Evolutionary conservation across 2,329 filamentous ascomycete genomes (phyloP), one percentile per base, ranked within the genome.

Genomic region (Phoma herbarum): DNA sequence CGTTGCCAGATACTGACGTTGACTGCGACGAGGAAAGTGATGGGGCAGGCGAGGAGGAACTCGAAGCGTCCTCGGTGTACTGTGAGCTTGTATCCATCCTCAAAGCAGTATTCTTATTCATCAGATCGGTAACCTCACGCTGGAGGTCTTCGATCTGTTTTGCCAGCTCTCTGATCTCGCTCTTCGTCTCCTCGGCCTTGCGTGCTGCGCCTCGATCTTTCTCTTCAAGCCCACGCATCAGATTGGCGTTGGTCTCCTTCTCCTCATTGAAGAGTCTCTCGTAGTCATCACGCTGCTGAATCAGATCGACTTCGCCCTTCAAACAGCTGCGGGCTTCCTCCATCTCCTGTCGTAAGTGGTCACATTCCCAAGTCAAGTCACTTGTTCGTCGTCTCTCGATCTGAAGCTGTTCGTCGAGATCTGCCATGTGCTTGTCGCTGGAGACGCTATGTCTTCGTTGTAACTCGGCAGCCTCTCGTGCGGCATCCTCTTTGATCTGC

Each of bases 1-100:
- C 60, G 1, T 61, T 52, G 0, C 59, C 44, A 0, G 31, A 28
- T 6, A 25, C 14, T 2, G 47, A n/a, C 2, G 45, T 14, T 1
- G 45, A 16, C 16, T 59, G 52, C 1, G 53, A 60, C 2, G 56
- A 41, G 2, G 61, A 45, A 2, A 59, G 47, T 2, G 59, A 59
- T 12, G 46, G 14, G 11, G 14, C 14, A 4, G 14, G 45, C n/a
- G 45, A 31, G 6, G 31, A n/a, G n/a, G n/a, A n/a, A n/a, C n/a
- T n/a, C n/a, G n/a, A n/a, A n/a, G n/a, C n/a, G n/a, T n/a, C n/a
- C n/a, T n/a, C n/a, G n/a, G n/a, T n/a, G n/a, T n/a, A n/a, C n/a
- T n/a, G n/a, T n/a, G n/a, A n/a, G n/a, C n/a, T n/a, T n/a, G n/a
- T n/a, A n/a, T n/a, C n/a, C n/a, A n/a, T 18, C 10, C 20, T 20